Conservation (phyloP, 257 asterid genomes). For the Henckelia pumila region DNA sequence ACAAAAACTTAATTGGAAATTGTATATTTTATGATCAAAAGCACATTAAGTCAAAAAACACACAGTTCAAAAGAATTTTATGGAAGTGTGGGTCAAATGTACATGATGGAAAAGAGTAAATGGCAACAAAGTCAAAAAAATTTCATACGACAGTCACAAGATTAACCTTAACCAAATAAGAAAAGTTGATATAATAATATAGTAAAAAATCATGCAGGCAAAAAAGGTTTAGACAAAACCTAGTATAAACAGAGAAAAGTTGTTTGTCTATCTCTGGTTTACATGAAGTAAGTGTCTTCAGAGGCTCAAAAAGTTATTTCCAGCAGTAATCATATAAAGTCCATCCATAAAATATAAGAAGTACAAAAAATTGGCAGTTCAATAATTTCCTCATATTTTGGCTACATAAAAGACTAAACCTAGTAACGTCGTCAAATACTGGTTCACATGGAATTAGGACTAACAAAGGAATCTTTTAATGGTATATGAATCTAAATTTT, state of each 20-base stretch:
- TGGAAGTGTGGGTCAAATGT: not conserved
- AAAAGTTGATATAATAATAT: not conserved
- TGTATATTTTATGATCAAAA: slow-evolving; percentile 1
- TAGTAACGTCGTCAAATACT: not conserved
- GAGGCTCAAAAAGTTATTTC: not conserved
- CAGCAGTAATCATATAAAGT: not conserved
- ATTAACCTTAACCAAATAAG: too few relatives aligned
- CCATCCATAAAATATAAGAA: not conserved
- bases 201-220: not conserved
- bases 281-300: not conserved
- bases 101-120: not conserved
- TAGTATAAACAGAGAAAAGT: not conserved
- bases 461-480: not conserved
- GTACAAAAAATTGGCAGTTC: not conserved
- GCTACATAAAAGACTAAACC: not conserved
- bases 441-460: not conserved
- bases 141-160: not conserved
- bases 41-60: not conserved
- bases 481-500: not conserved
- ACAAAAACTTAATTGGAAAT: not conserved
- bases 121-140: not conserved
- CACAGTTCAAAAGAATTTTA: not conserved
- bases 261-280: not conserved
- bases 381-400: not conserved
- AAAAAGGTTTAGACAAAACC: not conserved